A percentile compares a stretch with the other conserved stretches of the same genome.
These are phyloP conservation scores for Rosellinia necatrix DNA, from an alignment of 2,329 filamentous ascomycete species.

Conservation along the genomic window DNA sequence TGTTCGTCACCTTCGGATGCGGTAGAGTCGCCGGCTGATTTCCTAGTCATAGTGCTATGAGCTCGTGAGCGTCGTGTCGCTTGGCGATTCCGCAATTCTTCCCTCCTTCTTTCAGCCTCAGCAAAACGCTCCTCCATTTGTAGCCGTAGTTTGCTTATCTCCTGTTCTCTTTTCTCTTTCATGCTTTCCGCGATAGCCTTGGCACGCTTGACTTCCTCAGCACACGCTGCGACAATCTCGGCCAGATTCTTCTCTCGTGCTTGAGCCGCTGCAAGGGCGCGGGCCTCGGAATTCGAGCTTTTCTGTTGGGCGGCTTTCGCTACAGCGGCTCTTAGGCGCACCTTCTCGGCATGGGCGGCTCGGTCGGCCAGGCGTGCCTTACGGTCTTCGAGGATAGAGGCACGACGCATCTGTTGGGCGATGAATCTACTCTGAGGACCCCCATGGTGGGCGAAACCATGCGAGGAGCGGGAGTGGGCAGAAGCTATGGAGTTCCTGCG, in stretches of 20 bases:
- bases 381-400: slow-evolving; percentile 79
- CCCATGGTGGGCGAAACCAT: slow-evolving; percentile 57
- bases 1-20: slow-evolving; percentile 57
- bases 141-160: slow-evolving; percentile 68
- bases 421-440: slow-evolving; percentile 76
- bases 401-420: slow-evolving; percentile 77
- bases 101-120: slow-evolving; percentile 74
- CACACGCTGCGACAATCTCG: slow-evolving; percentile 79
- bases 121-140: slow-evolving; percentile 82
- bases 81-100: slow-evolving; percentile 64
- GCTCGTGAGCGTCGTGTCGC: slow-evolving; percentile 57
- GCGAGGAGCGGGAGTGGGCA: slow-evolving; percentile 71
- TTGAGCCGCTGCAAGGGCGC: slow-evolving; percentile 76
- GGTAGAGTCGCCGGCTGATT: slow-evolving; percentile 36
- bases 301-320: slow-evolving; percentile 72
- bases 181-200: slow-evolving; percentile 83
- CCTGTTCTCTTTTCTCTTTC: slow-evolving; percentile 78
- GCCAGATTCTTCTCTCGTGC: slow-evolving; percentile 80
- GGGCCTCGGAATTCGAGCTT: slow-evolving; percentile 71
- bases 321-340: slow-evolving; percentile 74
- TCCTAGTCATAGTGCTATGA: slow-evolving; percentile 52
- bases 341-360: slow-evolving; percentile 82
- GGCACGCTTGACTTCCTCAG: slow-evolving; percentile 80
- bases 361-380: slow-evolving; percentile 80
- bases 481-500: slow-evolving; percentile 81